Percentiles rank a stretch among this genome's conserved stretches.
These are phyloP conservation scores for Mycena albidolilacea DNA, from an alignment of 768 basidiomycete species.

Conservation along the genomic window DNA sequence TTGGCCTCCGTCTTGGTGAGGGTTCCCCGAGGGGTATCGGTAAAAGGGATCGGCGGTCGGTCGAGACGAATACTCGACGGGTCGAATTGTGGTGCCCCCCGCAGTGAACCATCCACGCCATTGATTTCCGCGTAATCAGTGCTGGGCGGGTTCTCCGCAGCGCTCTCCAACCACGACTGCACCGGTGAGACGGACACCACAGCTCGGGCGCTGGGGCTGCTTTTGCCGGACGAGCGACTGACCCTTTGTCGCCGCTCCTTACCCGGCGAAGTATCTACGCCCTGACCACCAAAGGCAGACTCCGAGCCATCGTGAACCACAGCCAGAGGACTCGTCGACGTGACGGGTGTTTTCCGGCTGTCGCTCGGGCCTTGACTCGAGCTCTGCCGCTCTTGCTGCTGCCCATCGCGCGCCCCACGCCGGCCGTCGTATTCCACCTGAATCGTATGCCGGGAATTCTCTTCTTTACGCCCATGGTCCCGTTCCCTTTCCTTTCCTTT, in stretches of 20 bases:
- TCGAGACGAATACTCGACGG: neutral
- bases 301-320: constrained; percentile 11
- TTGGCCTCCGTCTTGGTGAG: constrained; percentile 12
- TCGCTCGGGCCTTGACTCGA: constrained; percentile 22
- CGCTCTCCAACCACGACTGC: constrained; percentile 28
- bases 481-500: constrained; percentile 34
- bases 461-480: constrained; percentile 10
- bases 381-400: constrained; percentile 20
- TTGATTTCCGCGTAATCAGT: neutral
- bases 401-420: constrained; percentile 31
- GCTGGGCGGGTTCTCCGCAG: constrained; percentile 22
- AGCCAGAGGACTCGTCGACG: constrained; percentile 5
- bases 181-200: constrained; percentile 19
- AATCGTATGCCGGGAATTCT: constrained; percentile 86
- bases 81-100: constrained; percentile 5
- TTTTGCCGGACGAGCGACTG: constrained; percentile 20
- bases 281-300: neutral
- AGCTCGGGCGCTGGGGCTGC: constrained; percentile 12
- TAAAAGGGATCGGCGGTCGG: neutral
- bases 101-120: neutral
- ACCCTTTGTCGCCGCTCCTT: constrained; percentile 27
- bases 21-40: constrained; percentile 18
- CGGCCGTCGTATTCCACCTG: constrained; percentile 91
- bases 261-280: neutral
- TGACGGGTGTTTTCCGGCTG: constrained; percentile 15